Evolutionary conservation across 2,329 filamentous ascomycete species (phyloP), one percentile per base, ranked within the genome.

Genomic region (Thelonectria blattea): DNA sequence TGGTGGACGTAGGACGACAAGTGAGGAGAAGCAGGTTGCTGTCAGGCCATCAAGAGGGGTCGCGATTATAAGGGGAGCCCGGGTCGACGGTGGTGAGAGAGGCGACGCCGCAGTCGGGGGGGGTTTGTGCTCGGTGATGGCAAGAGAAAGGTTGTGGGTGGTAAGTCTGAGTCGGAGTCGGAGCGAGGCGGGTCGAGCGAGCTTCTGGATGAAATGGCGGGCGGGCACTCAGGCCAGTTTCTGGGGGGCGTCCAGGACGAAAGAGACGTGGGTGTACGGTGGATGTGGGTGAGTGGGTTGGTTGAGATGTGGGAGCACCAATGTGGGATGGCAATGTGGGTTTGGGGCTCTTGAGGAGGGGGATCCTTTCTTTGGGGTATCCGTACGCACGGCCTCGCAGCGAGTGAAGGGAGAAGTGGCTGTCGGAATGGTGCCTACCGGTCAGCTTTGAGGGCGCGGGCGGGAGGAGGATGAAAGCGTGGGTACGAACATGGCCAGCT

Each of bases 361-460:
- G 56, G 56, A 48, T 37, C 22, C 32, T 45, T 60, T 47, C 51
- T 50, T 60, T 51, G 57, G 57, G 52, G 51, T 60, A 37, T 37
- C 34, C 34, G 34, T 37, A 60, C 57, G 57, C 57, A 60, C 57
- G 57, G 56, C 24, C 56, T 59, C 50, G 56, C 37, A 52, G 50
- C 56, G 8, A 53, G 20, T 39, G 56, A 51, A 57, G 55, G 47
- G 55, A 46, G 47, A 12, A 12, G 48, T 58, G 56, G 66, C 69
- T 70, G 66, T 70, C 69, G 65, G 68, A 70, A 70, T 67, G 65
- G 63, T 64, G 68, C 56, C 63, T 60, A 65, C 66, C 66, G 69
- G 68, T 70, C 68, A 70, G 68, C 65, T 68, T 4, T 65, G 52
- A 46, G 62, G 56, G 50, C 47, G 56, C 52, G 56, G 48, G 37